Conservation (phyloP, 2,329 filamentous ascomycete genomes). For the Septoria petroselini region DNA sequence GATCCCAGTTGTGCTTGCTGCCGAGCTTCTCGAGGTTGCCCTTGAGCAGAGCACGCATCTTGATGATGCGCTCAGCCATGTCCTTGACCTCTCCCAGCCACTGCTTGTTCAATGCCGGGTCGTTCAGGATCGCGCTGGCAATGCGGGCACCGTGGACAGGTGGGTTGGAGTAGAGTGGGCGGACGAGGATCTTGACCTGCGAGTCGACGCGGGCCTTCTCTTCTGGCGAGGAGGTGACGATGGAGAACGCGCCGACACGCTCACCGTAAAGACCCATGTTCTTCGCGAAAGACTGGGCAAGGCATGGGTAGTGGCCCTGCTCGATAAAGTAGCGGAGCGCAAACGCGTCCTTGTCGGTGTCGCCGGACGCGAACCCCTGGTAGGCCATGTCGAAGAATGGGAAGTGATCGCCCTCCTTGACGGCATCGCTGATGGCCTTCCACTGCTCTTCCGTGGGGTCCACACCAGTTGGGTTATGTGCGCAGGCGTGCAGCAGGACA, state of each 20-base stretch:
- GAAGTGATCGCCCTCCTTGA: conserved; percentile 84
- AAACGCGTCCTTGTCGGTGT: conserved; percentile 90
- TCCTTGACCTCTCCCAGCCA: conserved; percentile 96
- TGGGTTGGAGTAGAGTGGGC: conserved; percentile 96
- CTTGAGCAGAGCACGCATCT: conserved; percentile 92
- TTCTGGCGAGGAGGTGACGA: conserved; percentile 77
- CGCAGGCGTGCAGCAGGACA: conserved; percentile 93
- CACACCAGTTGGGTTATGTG: conserved; percentile 96
- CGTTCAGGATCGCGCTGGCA: conserved; percentile 86
- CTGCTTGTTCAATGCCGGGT: conserved; percentile 78
- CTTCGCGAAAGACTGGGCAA: conserved; percentile 96
- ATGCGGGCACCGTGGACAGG: conserved; percentile 95
- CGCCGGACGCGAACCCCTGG: conserved; percentile 92
- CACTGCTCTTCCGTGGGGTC: conserved; percentile 91
- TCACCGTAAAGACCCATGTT: conserved; percentile 99
- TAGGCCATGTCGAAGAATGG: conserved; percentile 99
- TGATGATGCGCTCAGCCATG: conserved; percentile 99
- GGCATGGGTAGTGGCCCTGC: conserved; percentile 81
- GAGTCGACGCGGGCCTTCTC: conserved; percentile 96
- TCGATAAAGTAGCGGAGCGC: conserved; percentile 89
- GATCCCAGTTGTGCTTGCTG: conserved; percentile 96
- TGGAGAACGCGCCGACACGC: conserved; percentile 93
- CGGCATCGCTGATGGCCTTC: conserved; percentile 80
- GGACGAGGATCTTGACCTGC: conserved; percentile 96
- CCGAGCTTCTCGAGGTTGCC: conserved; percentile 91